These are phyloP conservation scores for Salix arbutifolia DNA, from an alignment of 345 rosid genomes.

Conservation along the genomic window DNA sequence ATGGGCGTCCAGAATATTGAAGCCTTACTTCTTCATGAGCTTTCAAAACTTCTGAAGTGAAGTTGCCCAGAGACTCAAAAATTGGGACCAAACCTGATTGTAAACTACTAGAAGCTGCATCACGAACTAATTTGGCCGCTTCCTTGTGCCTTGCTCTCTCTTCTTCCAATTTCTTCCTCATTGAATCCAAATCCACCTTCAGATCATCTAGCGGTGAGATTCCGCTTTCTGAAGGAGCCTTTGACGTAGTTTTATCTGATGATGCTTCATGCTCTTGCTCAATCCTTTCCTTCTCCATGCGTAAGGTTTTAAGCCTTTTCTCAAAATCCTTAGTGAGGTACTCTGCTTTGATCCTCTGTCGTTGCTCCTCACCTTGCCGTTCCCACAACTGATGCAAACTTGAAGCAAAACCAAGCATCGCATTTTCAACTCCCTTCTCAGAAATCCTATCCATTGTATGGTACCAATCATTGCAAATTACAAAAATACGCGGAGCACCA, in stretches of 20 bases:
- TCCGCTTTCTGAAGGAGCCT: slow-evolving; percentile 53
- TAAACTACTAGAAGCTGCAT: slow-evolving; percentile 75
- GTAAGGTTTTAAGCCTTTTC: slow-evolving; percentile 53
- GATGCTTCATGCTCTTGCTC: slow-evolving; percentile 54
- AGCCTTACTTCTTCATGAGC: slow-evolving; percentile 76
- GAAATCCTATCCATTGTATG: slow-evolving; percentile 69
- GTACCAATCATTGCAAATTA: slow-evolving; percentile 86
- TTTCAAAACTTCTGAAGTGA: slow-evolving; percentile 70
- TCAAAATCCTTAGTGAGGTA: slow-evolving; percentile 71
- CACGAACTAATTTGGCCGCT: slow-evolving; percentile 57
- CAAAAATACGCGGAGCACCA: slow-evolving; percentile 79
- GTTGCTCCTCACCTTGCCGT: slow-evolving; percentile 80
- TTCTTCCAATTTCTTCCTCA: slow-evolving; percentile 70
- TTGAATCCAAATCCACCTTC: slow-evolving; percentile 81
- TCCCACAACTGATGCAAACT: slow-evolving; percentile 75
- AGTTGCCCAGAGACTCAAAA: slow-evolving; percentile 72
- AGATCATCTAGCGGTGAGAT: slow-evolving; percentile 73
- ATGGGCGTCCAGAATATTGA: slow-evolving; percentile 23
- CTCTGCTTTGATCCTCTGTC: slow-evolving; percentile 74
- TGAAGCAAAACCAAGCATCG: slow-evolving; percentile 65
- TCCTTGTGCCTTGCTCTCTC: slow-evolving; percentile 76
- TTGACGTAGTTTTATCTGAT: slow-evolving; percentile 57
- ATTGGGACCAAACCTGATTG: slow-evolving; percentile 81
- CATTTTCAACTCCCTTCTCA: slow-evolving; percentile 53
- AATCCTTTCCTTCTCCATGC: slow-evolving; percentile 54